phyloP scores from a whole-genome alignment of 768 basidiomycete genomes.

The Mrakia frigida region DNA sequence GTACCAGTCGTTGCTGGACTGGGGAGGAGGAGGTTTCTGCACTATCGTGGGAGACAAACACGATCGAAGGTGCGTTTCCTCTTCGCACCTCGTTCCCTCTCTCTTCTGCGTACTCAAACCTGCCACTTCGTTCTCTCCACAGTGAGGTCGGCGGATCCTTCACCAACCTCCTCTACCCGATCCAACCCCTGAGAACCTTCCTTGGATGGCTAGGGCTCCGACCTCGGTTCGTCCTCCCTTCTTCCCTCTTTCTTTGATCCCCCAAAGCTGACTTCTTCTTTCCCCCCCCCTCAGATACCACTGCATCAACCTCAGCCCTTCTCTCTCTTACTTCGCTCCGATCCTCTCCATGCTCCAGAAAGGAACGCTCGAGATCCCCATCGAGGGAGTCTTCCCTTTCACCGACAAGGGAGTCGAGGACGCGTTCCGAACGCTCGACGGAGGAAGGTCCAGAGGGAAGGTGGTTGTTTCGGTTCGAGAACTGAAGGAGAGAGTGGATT shows the following conservation, averaged over 20 bases:
- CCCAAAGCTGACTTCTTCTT: neutral
- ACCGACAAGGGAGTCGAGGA: conserved; percentile 50
- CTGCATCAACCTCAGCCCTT: conserved; percentile 28
- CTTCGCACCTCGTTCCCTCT: too few species aligned
- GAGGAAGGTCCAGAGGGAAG: conserved; percentile 59
- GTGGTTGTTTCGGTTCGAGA: conserved; percentile 51
- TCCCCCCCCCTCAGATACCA: conserved; percentile 15
- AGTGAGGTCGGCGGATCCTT: neutral
- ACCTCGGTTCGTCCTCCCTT: neutral
- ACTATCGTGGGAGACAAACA: conserved; percentile 37
- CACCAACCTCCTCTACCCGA: conserved; percentile 19
- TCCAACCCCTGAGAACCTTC: conserved; percentile 17
- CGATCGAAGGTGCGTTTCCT: conserved; percentile 28
- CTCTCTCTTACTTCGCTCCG: conserved; percentile 8
- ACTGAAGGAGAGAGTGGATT: neutral
- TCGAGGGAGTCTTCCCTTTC: conserved; percentile 60
- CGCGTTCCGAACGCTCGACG: conserved; percentile 61
- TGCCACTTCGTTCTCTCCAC: neutral
- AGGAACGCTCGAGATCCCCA: conserved; percentile 50
- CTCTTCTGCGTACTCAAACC: neutral
- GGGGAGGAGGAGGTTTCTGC: conserved; percentile 11
- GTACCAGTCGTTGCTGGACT: neutral
- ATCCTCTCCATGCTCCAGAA: conserved; percentile 20
- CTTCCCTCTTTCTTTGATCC: neutral
- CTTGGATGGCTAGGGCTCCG: conserved; percentile 26